phyloP scores from a whole-genome alignment of 164 flowering plant genomes.

The Santalum album region DNA sequence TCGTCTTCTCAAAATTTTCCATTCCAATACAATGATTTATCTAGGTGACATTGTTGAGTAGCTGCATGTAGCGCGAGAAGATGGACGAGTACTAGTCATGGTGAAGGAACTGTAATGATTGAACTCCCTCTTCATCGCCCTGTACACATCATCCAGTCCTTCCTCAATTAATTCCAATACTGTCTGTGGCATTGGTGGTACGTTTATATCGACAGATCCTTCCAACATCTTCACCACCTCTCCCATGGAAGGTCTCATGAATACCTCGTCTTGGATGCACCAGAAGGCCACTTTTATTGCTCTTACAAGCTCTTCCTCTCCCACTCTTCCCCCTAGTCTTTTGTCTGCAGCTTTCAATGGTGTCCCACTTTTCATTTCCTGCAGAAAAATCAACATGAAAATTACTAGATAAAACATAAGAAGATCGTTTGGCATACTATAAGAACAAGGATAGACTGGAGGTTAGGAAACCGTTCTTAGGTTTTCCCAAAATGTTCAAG shows the following conservation, averaged over 20 bases:
- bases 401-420: no score
- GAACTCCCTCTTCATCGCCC: constrained; percentile 67
- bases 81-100: constrained; percentile 24
- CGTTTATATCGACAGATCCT: constrained; percentile 52
- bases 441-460: no score
- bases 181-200: constrained; percentile 84
- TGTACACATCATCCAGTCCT: constrained; percentile 79
- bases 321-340: constrained; percentile 48
- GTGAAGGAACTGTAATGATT: constrained; percentile 41
- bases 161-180: constrained; percentile 69
- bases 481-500: no score
- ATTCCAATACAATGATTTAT: constrained; percentile 22
- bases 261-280: constrained; percentile 91
- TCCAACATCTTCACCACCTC: constrained; percentile 90
- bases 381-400: constrained; percentile 2
- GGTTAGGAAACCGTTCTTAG: no score
- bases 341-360: constrained; percentile 56
- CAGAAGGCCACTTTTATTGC: constrained; percentile 74
- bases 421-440: no score
- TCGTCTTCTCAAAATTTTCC: no score
- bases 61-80: constrained; percentile 77
- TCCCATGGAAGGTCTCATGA: constrained; percentile 85
- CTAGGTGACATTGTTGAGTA: constrained; percentile 88
- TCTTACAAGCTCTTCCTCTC: constrained; percentile 55
- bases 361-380: constrained; percentile 68